These are phyloP conservation scores for Plantago lanceolata DNA, from an alignment of 305 asterid genomes.

Conservation along the genomic window DNA sequence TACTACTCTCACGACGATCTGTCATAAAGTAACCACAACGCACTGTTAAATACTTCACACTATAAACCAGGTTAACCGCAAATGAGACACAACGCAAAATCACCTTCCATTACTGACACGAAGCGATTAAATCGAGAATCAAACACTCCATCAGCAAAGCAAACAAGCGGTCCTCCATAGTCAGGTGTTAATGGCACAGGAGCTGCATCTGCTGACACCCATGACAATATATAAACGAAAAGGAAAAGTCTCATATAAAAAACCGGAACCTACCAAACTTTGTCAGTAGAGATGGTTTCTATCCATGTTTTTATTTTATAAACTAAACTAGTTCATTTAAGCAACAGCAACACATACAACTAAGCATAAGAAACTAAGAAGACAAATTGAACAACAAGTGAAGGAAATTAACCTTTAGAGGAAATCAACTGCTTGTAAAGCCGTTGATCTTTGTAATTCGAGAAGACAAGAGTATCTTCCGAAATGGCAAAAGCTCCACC, in stretches of 20 bases:
- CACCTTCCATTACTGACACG: slow-evolving; percentile 85
- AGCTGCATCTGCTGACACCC: slow-evolving; percentile 50
- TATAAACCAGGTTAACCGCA: slow-evolving; percentile 5
- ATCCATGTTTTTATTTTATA: neutral
- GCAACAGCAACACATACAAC: slow-evolving; percentile 8
- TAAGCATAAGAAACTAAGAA: neutral
- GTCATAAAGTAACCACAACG: slow-evolving; percentile 20
- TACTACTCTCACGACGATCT: slow-evolving; percentile 74
- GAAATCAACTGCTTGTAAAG: slow-evolving; percentile 64
- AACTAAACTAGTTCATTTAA: no score
- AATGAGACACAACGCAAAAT: slow-evolving; percentile 14
- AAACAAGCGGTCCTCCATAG: slow-evolving; percentile 60
- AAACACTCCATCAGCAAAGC: slow-evolving; percentile 88
- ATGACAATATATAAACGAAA: slow-evolving; percentile 13
- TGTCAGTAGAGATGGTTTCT: neutral
- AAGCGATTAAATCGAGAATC: slow-evolving; percentile 72
- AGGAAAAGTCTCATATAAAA: slow-evolving; percentile 3
- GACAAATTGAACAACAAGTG: neutral
- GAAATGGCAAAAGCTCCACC: slow-evolving; percentile 80
- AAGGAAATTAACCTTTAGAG: slow-evolving; percentile 42
- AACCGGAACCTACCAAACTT: neutral
- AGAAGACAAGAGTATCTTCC: slow-evolving; percentile 67
- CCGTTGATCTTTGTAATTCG: slow-evolving; percentile 90
- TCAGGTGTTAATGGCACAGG: slow-evolving; percentile 88
- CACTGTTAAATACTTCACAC: slow-evolving; percentile 13